Conservation (phyloP, 139 green algal species). For the Haematococcus lacustris region DNA sequence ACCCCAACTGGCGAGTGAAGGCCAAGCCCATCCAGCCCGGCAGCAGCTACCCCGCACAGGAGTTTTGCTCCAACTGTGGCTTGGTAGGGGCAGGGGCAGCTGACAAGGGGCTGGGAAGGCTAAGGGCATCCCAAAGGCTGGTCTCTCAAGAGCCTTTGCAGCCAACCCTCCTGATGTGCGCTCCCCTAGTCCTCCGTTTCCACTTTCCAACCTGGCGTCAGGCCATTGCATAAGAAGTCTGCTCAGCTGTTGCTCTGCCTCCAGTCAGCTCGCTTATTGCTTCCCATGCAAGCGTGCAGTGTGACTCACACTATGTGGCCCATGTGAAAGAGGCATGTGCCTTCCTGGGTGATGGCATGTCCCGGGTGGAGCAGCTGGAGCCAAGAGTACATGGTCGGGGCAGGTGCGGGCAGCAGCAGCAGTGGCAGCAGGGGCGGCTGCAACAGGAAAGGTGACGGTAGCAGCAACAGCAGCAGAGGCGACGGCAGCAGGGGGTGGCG, state of each 20-base stretch:
- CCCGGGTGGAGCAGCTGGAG: slow-evolving; percentile 61
- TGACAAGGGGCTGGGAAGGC: not conserved
- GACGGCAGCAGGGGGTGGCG: not conserved
- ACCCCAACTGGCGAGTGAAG: not conserved
- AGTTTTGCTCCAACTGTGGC: slow-evolving; percentile 85
- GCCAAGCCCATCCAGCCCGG: slow-evolving; percentile 60
- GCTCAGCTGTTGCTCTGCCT: not conserved
- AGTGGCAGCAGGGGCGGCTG: too few species aligned
- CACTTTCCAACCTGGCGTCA: not conserved
- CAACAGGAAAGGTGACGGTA: not conserved
- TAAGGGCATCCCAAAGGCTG: not conserved
- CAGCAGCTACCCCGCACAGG: slow-evolving; percentile 75
- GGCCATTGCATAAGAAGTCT: not conserved
- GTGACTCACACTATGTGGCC: slow-evolving; percentile 91
- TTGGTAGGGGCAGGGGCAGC: too few species aligned
- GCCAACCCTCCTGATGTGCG: not conserved
- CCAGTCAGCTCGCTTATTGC: not conserved
- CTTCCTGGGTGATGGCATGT: slow-evolving; percentile 85
- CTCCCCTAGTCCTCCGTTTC: not conserved
- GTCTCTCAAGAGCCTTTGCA: not conserved
- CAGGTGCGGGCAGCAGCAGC: too few species aligned
- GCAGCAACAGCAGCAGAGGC: not conserved
- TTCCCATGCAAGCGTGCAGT: slow-evolving; percentile 26
- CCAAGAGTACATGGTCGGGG: slow-evolving; percentile 50
- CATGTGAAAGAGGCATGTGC: slow-evolving; percentile 95